A percentile compares a stretch with the other conserved stretches of the same genome.
Evolutionary conservation across 805 yeast species (phyloP).

Genomic region (Lipomyces starkeyi): DNA sequence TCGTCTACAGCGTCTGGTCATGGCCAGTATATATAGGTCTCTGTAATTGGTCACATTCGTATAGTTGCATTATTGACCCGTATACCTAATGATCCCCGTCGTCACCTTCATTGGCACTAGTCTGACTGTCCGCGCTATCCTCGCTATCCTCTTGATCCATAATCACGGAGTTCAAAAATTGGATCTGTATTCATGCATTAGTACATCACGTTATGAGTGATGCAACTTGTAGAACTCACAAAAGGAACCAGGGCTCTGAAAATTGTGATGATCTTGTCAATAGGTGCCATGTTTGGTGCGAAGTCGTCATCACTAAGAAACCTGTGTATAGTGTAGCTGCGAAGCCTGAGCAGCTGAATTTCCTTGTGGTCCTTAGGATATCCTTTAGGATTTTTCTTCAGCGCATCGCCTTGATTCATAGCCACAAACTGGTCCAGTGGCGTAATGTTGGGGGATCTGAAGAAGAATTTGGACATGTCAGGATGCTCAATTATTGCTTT

Average conservation of each 20-base stretch:
- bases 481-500: slow-evolving; percentile 23
- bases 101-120: background rate
- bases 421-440: slow-evolving; percentile 32
- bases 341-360: slow-evolving; percentile 34
- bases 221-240: slow-evolving; percentile 14
- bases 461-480: slow-evolving; percentile 19
- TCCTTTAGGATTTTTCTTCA: slow-evolving; percentile 38
- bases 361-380: slow-evolving; percentile 36
- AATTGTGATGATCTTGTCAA: slow-evolving; percentile 19
- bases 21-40: background rate
- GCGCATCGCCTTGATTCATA: slow-evolving; percentile 37
- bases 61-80: background rate
- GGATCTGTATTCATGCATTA: slow-evolving; percentile 14
- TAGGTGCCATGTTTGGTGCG: slow-evolving; percentile 22
- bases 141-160: slow-evolving; percentile 27
- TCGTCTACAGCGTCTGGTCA: background rate
- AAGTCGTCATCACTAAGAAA: slow-evolving; percentile 20
- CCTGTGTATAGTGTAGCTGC: slow-evolving; percentile 29
- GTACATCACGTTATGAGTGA: background rate
- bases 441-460: slow-evolving; percentile 13
- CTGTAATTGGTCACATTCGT: no score
- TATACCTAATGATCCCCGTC: background rate
- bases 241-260: slow-evolving; percentile 33
- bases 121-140: slow-evolving; percentile 8
- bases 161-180: slow-evolving; percentile 20